Evolutionary conservation across 148 eudicot genomes (phyloP), one percentile per base, ranked within the genome.

Genomic region (Rhododendron williamsianum): DNA sequence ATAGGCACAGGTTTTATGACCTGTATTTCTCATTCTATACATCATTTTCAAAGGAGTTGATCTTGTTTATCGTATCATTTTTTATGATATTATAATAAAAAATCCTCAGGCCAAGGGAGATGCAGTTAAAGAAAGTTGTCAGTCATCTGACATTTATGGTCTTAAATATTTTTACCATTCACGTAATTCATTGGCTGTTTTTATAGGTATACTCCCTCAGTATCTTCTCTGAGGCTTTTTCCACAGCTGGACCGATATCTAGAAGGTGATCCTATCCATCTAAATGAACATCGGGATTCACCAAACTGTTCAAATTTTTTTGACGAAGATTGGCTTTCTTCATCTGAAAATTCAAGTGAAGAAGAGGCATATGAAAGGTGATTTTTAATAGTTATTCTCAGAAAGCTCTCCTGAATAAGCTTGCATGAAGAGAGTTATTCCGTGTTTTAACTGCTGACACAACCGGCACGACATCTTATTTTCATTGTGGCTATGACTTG

Each of bases 281-380:
- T 90, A 81, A 81, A 71, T 21, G 90, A 91, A 81, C 90, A 88
- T 73, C 91, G 88, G 78, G 93, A 90, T 90, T 93, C 94, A 67
- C 87, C 90, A 54, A 88, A 92, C 86, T 92, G 91, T 84, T 92
- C 98, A 45, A 95, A 95, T 86, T 95, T 97, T 89, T 89, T 95
- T 36, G 98, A 93, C 86, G 88, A 90, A 49, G 99, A 95, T 85
- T 92, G 94, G 95, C 88, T 95, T 84, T 97, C 99, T 78, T 93
- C 95, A 67, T 95, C 99, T 69, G 98, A 91, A 84, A 93, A 93
- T 91, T 97, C 99, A 65, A 93, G 95, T 81, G 99, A 95, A 86
- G 98, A 95, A 82, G 98, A 94, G 30, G 15, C 90, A 72, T 94
- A 85, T 78, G 99, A 97, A 72, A 94, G 95, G 99, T 97, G 89